Percentiles rank a stretch among this genome's conserved stretches.
Evolutionary conservation across 345 rosid species (phyloP).

Genomic region (Brassica cretica): DNA sequence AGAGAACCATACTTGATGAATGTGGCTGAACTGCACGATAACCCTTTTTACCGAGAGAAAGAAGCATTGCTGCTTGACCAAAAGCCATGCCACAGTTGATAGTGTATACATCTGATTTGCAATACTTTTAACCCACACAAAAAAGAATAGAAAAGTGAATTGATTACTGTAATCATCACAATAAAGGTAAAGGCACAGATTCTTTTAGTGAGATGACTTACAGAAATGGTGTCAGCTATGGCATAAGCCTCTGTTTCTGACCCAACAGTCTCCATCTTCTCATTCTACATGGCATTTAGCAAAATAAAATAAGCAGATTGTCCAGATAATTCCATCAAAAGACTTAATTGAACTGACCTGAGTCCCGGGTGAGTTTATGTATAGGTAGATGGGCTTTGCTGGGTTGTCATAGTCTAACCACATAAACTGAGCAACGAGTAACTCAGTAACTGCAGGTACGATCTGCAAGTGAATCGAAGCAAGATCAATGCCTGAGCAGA

Average conservation of each 20-base stretch:
- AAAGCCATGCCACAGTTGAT: constrained; percentile 84
- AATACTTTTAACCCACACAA: constrained; percentile 47
- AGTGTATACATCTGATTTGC: constrained; percentile 70
- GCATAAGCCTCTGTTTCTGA: constrained; percentile 93
- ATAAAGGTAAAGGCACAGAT: neutral
- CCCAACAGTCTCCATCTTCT: constrained; percentile 83
- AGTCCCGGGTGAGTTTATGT: constrained; percentile 84
- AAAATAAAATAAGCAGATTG: constrained; percentile 6
- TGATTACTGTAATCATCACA: neutral
- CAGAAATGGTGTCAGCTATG: constrained; percentile 78
- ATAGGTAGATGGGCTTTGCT: constrained; percentile 74
- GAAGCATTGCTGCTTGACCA: constrained; percentile 97
- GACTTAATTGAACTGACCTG: constrained; percentile 51
- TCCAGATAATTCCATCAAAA: neutral
- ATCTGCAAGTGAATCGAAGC: constrained; percentile 50
- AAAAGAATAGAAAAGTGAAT: constrained; percentile 12
- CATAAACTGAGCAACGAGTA: constrained; percentile 84
- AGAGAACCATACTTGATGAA: constrained; percentile 59
- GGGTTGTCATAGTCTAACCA: constrained; percentile 70
- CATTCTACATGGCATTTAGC: constrained; percentile 55
- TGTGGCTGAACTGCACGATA: constrained; percentile 71
- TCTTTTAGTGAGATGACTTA: constrained; percentile 42
- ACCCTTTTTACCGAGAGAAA: constrained; percentile 80
- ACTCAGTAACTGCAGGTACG: constrained; percentile 86
- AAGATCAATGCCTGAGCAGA: constrained; percentile 7